Conservation (phyloP, 192 early-diverging fungal genomes). For the Coemansia erecta region DNA sequence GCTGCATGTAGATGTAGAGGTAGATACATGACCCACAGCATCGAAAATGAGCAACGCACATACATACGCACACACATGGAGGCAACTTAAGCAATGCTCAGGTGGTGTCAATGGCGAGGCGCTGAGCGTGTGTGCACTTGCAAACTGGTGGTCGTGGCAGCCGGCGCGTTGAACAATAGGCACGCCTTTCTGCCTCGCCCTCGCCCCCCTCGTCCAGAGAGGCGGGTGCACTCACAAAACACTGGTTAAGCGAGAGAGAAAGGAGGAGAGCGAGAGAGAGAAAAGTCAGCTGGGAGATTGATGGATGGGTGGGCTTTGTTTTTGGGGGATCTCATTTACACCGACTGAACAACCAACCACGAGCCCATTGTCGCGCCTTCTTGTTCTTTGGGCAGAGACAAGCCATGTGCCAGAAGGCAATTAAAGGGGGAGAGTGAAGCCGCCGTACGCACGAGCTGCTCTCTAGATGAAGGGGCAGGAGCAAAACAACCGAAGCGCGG, state of each 20-base stretch:
- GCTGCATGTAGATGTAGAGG: neutral
- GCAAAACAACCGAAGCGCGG: no score
- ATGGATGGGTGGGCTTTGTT: neutral
- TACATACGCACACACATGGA: neutral
- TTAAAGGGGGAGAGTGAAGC: no score
- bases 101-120: constrained; percentile 2
- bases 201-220: constrained; percentile 5
- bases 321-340: neutral
- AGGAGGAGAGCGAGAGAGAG: no score
- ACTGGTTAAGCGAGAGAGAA: neutral
- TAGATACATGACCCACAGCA: neutral
- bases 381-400: no score
- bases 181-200: neutral
- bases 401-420: no score
- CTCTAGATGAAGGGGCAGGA: no score
- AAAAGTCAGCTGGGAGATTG: constrained; percentile 6
- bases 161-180: neutral
- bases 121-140: constrained; percentile 1
- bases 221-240: neutral
- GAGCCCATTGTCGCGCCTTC: neutral
- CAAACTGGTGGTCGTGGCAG: constrained; percentile 1
- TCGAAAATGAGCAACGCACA: neutral
- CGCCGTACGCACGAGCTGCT: no score
- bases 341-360: neutral
- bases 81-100: neutral